Evolutionary conservation across 2,329 filamentous ascomycete genomes (phyloP), one percentile per base, ranked within the genome.

Genomic region (Chrysosporium queenslandicum): DNA sequence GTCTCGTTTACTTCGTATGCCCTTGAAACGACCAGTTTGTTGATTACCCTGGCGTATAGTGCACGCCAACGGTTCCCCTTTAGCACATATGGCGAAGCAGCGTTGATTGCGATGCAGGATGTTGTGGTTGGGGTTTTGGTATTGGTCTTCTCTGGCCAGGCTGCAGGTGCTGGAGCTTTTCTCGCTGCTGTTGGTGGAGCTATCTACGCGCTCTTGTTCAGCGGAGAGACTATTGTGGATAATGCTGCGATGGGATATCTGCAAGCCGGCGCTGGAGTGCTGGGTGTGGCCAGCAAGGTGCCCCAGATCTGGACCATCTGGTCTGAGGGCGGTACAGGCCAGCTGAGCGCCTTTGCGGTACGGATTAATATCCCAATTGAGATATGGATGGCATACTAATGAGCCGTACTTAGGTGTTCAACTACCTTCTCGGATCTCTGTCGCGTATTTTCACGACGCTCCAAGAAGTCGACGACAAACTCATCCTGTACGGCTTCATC

Each of bases 381-480:
- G n/a, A n/a, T n/a, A n/a, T n/a, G n/a, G n/a, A 37, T 4, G 34
- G 6, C 20, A 46, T 51, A 27, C 30, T 59, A 37, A 40, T 47
- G 20, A 53, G 11, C 27, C 8, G 43, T 45, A 6, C n/a, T n/a
- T 63, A 96, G 90, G 89, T 98, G 61, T 95, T 98, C 79, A 97
- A 96, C 77, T 98, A 95, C 72, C 87, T 98, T 63, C 77, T 83
- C 61, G 92, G 94, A 36, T 95, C 89, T 40, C 80, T 97, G 54
- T 87, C 88, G 23, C 86, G 92, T 66, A 94, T 98, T 73, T 98
- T 96, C 71, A 98, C 92, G 29, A 98, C 94, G 7, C 75, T 98
- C 53, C 90, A 97, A 66, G 92, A 98, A 75, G 92, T 98, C 55
- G 86, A 94, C 68, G 92, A 98, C 71, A 90, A 90, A 71, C 77